Evolutionary conservation across 805 yeast genomes (phyloP).

Genomic region (Scheffersomyces amazonensis): DNA sequence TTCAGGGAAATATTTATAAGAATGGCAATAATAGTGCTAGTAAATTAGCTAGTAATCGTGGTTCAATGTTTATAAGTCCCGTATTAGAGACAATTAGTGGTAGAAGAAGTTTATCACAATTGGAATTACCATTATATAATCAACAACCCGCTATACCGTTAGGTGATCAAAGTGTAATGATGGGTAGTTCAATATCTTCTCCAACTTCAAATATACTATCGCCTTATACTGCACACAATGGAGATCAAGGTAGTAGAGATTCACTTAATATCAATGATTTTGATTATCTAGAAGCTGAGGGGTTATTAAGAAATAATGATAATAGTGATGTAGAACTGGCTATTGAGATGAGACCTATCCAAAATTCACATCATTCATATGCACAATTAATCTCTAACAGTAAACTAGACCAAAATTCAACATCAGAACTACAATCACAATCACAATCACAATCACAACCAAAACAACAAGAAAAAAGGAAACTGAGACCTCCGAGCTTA

Average conservation of each 20-base stretch:
- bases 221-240: neutral
- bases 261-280: constrained; percentile 4
- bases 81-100: constrained; percentile 32
- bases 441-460: neutral
- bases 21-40: neutral
- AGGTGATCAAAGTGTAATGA: neutral
- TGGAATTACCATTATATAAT: constrained; percentile 14
- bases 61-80: constrained; percentile 53
- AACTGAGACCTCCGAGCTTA: constrained; percentile 47
- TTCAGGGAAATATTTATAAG: constrained; percentile 4
- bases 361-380: too few species aligned
- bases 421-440: neutral
- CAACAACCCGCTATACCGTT: constrained; percentile 1
- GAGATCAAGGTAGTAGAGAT: constrained; percentile 2
- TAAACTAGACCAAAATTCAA: too few species aligned
- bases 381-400: too few species aligned
- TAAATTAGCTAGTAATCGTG: constrained; percentile 21
- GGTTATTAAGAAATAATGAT: neutral
- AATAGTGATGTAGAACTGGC: neutral
- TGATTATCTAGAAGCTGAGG: constrained; percentile 1
- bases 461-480: neutral
- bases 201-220: neutral
- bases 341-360: too few species aligned
- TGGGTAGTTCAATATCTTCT: neutral
- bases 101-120: constrained; percentile 9